Conservation (phyloP, 2,329 filamentous ascomycete genomes). For the Xylariales sp. region DNA sequence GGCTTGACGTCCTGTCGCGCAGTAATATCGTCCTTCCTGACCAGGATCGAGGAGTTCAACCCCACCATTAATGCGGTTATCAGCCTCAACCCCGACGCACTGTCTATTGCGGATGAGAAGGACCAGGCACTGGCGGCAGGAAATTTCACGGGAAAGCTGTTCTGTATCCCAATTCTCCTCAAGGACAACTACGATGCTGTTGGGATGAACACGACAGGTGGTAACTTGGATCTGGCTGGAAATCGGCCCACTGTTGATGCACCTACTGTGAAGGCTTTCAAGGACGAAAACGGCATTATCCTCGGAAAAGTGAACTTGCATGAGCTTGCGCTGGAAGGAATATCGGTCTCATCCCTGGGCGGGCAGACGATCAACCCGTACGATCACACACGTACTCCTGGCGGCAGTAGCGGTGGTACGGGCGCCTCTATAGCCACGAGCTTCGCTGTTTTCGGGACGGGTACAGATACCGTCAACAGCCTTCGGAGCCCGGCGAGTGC, state of each 20-base stretch:
- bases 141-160: slow-evolving; percentile 47
- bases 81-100: slow-evolving; percentile 40
- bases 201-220: slow-evolving; percentile 54
- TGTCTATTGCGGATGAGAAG: slow-evolving; percentile 41
- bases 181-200: slow-evolving; percentile 61
- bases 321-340: slow-evolving; percentile 59
- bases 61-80: slow-evolving; percentile 53
- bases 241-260: slow-evolving; percentile 43
- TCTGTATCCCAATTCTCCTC: slow-evolving; percentile 57
- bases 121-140: slow-evolving; percentile 41
- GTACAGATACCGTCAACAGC: slow-evolving; percentile 59
- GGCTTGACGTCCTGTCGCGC: slow-evolving; percentile 48
- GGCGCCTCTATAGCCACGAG: slow-evolving; percentile 53
- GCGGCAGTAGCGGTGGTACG: slow-evolving; percentile 59
- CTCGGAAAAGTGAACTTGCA: slow-evolving; percentile 59
- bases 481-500: slow-evolving; percentile 57
- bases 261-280: slow-evolving; percentile 44
- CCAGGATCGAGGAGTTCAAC: slow-evolving; percentile 54
- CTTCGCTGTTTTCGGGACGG: slow-evolving; percentile 53
- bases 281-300: slow-evolving; percentile 49
- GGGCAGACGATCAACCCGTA: slow-evolving; percentile 64
- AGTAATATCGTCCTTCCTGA: slow-evolving; percentile 50
- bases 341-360: slow-evolving; percentile 57
- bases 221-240: slow-evolving; percentile 42
- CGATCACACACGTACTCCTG: slow-evolving; percentile 55